Evolutionary conservation across 2,329 filamentous ascomycete genomes (phyloP).

Genomic region (Aspergillus candidus): DNA sequence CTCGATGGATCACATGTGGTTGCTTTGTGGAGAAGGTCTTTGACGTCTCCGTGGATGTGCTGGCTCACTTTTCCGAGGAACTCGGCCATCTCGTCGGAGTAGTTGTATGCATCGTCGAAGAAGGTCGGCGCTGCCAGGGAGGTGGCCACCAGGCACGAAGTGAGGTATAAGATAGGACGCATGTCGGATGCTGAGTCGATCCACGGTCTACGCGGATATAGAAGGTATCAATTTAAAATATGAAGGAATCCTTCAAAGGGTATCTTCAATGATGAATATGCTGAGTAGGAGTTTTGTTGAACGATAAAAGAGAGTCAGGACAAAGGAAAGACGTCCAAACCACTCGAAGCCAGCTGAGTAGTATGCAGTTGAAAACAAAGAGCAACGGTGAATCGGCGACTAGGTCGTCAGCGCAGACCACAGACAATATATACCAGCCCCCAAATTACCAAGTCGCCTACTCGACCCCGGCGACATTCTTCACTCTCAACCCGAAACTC

Average conservation of each 20-base stretch:
- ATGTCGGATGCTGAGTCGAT: constrained; percentile 12
- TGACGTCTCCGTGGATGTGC: constrained; percentile 27
- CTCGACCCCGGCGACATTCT: neutral
- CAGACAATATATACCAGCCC: constrained; percentile 5
- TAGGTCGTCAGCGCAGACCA: no score
- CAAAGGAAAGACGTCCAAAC: neutral
- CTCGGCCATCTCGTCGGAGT: constrained; percentile 35
- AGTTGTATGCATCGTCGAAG: constrained; percentile 30
- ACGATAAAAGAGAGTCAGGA: neutral
- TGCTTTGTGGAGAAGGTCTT: constrained; percentile 13
- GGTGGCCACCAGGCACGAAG: constrained; percentile 26
- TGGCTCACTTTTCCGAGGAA: constrained; percentile 37
- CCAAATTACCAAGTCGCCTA: no score
- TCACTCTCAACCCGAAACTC: constrained; percentile 17
- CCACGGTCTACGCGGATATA: neutral
- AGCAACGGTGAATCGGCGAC: neutral
- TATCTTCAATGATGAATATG: neutral
- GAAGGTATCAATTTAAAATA: neutral
- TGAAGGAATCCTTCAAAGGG: neutral
- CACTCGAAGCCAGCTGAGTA: no score
- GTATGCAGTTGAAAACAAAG: neutral
- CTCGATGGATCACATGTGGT: constrained; percentile 30
- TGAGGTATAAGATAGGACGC: constrained; percentile 18
- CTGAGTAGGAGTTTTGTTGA: neutral
- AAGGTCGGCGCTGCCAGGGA: constrained; percentile 32